phyloP scores from a whole-genome alignment of 179 eudicot genomes.

The Nepenthes alata region DNA sequence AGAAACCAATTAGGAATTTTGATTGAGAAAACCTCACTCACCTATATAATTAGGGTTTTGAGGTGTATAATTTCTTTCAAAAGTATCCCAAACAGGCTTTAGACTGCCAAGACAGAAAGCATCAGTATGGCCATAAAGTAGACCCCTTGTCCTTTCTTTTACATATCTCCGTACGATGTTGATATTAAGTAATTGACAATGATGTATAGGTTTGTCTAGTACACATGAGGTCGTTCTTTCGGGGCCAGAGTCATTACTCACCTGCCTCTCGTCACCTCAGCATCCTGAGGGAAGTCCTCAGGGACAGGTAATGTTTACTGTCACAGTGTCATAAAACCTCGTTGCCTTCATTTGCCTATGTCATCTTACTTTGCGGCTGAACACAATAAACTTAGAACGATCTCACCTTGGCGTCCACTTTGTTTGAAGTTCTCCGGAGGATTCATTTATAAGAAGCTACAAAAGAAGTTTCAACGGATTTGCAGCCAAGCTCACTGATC shows the following conservation, averaged over 20 bases:
- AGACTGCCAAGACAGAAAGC: too few relatives aligned
- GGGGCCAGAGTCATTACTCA: background rate
- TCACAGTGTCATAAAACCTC: background rate
- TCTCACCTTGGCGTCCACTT: background rate
- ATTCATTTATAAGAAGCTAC: conserved; percentile 28
- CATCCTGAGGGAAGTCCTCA: conserved; percentile 9
- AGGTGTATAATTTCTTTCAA: too few relatives aligned
- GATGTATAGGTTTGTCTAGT: conserved; percentile 16
- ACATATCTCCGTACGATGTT: background rate
- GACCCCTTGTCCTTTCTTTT: too few relatives aligned
- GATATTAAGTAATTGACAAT: background rate
- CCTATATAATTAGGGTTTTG: too few relatives aligned
- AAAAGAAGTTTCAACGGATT: conserved; percentile 35
- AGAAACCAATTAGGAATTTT: background rate
- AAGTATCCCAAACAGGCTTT: background rate
- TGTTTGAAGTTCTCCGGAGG: conserved; percentile 5
- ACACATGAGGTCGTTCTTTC: conserved; percentile 14
- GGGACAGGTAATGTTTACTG: conserved; percentile 5
- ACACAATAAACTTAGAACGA: background rate
- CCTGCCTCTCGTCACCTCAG: conserved; percentile 12
- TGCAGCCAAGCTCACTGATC: conserved; percentile 21
- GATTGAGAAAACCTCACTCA: too few relatives aligned
- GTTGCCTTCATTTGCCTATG: background rate
- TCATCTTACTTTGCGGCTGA: background rate
- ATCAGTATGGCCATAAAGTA: too few relatives aligned